Base-by-base conservation (phyloP, 139 green algal species). In the Chlamydomonas sp. region DNA sequence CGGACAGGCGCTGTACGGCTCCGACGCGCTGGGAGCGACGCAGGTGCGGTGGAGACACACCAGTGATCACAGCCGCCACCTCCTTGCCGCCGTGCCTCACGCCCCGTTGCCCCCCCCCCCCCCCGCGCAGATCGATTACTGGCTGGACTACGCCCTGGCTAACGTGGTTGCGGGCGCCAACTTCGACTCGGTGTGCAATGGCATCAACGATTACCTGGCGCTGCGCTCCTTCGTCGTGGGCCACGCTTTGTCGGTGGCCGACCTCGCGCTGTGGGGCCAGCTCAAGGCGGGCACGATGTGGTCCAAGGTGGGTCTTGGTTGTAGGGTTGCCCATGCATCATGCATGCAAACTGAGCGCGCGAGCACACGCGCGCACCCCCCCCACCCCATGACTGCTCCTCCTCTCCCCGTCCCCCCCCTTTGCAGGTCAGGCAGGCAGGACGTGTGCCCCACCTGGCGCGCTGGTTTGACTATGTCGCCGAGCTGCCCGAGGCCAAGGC, bases 181-280 rank as follows among this genome's bases (percentile, higher is more conserved):
- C 3, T 81, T 98, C 5, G 88, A 92, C 64, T 4, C 73, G 80
- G 8, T 90, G 75, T 71, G 33, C 50, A 1, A 35, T 67, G 58
- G 71, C 0, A 50, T 96, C 3, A 84, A 96, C 67, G 66, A 78
- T 30, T 96, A 86, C 63, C 78, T 98, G 24, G 69, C 83, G 0
- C 76, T 92, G 61, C 79, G 92, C 61, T 94, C 89, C 28, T 96
- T 86, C 77, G 73, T 98, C 16, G 91, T 91, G 2, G 93, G 90
- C 73, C 77, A 91, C 69, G 34, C 31, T 2, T 58, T 91, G 3
- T 89, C 85, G 2, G 33, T 91, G 24, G 94, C 92, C 0, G 94
- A 99, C 78, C 5, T 96, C 10, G 85, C 82, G 0, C 68, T 92
- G 8, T 98, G 94, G 93, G 88, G 84, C 5, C 80, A 89, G 70